Evolutionary conservation across 1,139 yeast species (phyloP).

Genomic region (Debaryomyces nepalensis): DNA sequence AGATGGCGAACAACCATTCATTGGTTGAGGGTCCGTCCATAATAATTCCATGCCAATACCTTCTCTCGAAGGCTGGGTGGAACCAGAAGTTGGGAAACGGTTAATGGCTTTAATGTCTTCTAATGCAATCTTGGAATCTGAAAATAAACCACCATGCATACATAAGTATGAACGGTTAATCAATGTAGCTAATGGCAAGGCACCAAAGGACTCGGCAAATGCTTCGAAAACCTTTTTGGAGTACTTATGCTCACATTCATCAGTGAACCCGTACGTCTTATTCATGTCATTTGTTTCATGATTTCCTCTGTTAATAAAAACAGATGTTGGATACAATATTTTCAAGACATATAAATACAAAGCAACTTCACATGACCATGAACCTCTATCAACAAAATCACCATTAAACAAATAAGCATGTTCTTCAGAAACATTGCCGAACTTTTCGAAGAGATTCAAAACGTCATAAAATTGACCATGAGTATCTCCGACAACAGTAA

Average conservation of each 20-base stretch:
- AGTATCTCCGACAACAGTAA: conserved; percentile 96
- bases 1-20: conserved; percentile 80
- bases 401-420: conserved; percentile 92
- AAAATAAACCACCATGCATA: conserved; percentile 95
- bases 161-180: conserved; percentile 79
- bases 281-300: conserved; percentile 98
- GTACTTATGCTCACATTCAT: conserved; percentile 92
- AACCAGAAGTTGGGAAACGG: conserved; percentile 59
- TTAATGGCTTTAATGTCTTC: conserved; percentile 75
- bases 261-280: conserved; percentile 93
- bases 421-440: conserved; percentile 68
- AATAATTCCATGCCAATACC: conserved; percentile 95
- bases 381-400: conserved; percentile 97
- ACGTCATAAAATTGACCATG: conserved; percentile 97
- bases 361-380: conserved; percentile 98
- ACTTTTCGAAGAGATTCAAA: conserved; percentile 71
- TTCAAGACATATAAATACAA: conserved; percentile 78
- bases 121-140: conserved; percentile 71
- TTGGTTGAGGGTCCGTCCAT: conserved; percentile 95
- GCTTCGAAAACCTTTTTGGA: conserved; percentile 81
- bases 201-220: conserved; percentile 85
- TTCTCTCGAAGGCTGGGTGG: conserved; percentile 83
- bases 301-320: conserved; percentile 89
- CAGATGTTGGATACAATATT: conserved; percentile 70
- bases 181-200: conserved; percentile 84